Percentiles rank a stretch among this genome's conserved stretches.
phyloP scores from a whole-genome alignment of 2,329 filamentous ascomycete species.

The Fusarium oxysporum region DNA sequence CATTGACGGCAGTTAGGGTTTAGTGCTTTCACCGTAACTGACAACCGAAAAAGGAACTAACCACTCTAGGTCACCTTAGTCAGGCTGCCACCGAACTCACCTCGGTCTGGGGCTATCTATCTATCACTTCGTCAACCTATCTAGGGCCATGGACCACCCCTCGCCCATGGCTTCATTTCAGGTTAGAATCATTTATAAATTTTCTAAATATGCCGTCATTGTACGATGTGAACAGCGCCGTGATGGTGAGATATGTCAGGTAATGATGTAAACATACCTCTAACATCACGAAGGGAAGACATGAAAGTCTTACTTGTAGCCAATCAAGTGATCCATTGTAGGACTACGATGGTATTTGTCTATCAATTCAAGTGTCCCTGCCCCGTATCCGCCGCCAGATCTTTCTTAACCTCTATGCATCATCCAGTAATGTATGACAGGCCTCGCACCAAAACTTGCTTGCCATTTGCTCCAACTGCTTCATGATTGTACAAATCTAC shows the following conservation, averaged over 20 bases:
- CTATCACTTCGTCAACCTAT: not conserved
- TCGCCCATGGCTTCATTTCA: not conserved
- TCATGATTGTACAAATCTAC: conserved; percentile 37
- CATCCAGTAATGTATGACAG: conserved; percentile 15
- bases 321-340: not conserved
- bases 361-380: conserved; percentile 31
- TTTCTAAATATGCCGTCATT: not conserved
- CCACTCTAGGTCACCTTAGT: not conserved
- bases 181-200: not conserved
- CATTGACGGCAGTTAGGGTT: conserved; percentile 14
- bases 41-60: not conserved
- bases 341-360: conserved; percentile 23
- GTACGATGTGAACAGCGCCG: not conserved
- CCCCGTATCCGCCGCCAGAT: conserved; percentile 15
- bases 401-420: conserved; percentile 17
- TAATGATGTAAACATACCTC: not conserved
- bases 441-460: not conserved
- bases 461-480: conserved; percentile 8
- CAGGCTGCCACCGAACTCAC: conserved; percentile 15
- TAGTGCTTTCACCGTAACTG: not conserved
- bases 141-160: not conserved
- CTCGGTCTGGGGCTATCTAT: not conserved
- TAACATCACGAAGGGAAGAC: not conserved
- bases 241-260: not conserved
- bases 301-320: not conserved